Conservation (phyloP, 2,329 filamentous ascomycete species). For the Penicillium griseofulvum region DNA sequence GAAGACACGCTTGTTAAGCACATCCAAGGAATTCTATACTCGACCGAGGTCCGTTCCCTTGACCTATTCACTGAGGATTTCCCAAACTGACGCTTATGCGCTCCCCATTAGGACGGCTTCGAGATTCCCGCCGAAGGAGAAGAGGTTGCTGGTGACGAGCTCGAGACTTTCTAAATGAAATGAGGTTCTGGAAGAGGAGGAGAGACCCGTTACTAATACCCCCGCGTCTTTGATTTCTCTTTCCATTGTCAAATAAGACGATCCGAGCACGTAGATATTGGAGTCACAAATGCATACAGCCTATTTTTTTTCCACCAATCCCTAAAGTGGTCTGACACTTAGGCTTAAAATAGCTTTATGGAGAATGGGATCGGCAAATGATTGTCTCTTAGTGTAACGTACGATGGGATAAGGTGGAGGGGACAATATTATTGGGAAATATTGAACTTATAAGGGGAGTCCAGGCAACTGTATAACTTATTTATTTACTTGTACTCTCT, state of each 20-base stretch:
- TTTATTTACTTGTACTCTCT: too few relatives aligned
- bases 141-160: constrained; percentile 50
- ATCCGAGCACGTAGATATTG: constrained; percentile 7
- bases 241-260: constrained; percentile 6
- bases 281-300: constrained; percentile 3
- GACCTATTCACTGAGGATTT: neutral
- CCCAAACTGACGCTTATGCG: neutral
- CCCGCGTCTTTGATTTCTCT: constrained; percentile 10
- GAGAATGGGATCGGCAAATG: constrained; percentile 5
- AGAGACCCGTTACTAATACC: constrained; percentile 24
- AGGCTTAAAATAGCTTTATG: constrained; percentile 6
- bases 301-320: neutral
- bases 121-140: constrained; percentile 74
- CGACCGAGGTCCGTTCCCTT: constrained; percentile 66
- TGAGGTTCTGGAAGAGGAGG: constrained; percentile 7
- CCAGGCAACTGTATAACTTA: too few relatives aligned
- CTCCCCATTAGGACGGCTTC: constrained; percentile 53
- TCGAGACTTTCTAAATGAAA: constrained; percentile 38
- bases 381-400: neutral
- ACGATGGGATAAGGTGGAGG: neutral
- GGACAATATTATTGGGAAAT: too few relatives aligned
- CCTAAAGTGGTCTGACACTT: neutral
- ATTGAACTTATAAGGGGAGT: too few relatives aligned
- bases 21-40: constrained; percentile 96
- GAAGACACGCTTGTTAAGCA: constrained; percentile 90